Evolutionary conservation across 1,284 basidiomycete species (phyloP).

Genomic region (Cutaneotrichosporon sp.): DNA sequence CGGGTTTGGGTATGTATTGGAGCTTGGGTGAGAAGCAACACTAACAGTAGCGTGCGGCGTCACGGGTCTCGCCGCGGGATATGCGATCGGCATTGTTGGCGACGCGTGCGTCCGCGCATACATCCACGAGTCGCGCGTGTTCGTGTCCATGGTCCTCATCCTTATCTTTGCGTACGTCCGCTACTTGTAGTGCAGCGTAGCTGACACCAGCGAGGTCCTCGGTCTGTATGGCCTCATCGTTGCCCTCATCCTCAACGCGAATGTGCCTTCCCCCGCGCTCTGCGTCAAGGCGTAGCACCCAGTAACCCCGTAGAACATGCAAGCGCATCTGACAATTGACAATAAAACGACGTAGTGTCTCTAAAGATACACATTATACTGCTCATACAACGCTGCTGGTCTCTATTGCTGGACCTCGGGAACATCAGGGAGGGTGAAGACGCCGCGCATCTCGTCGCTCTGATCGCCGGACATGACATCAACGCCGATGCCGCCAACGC

Average conservation of each 20-base stretch:
- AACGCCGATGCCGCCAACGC: constrained; percentile 4
- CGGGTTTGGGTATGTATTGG: constrained; percentile 64
- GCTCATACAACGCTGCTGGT: constrained; percentile 12
- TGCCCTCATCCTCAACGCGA: constrained; percentile 59
- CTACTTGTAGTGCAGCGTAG: neutral
- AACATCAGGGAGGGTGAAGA: constrained; percentile 23
- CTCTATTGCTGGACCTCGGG: constrained; percentile 2
- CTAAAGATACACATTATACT: constrained; percentile 2
- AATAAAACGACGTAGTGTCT: neutral
- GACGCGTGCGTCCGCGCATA: constrained; percentile 68
- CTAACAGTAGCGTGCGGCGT: constrained; percentile 23
- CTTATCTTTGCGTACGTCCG: constrained; percentile 56
- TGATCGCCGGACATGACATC: constrained; percentile 10
- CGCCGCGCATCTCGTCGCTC: constrained; percentile 17
- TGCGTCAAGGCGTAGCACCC: constrained; percentile 18
- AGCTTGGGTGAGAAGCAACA: no score
- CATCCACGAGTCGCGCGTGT: constrained; percentile 61
- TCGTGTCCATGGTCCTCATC: constrained; percentile 69
- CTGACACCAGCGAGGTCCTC: constrained; percentile 40
- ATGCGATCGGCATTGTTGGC: constrained; percentile 94
- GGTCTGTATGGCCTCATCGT: constrained; percentile 61
- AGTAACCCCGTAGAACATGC: constrained; percentile 18
- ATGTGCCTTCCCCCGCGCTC: constrained; percentile 27
- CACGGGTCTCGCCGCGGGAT: constrained; percentile 89
- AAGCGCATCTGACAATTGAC: neutral